Evolutionary conservation across 768 basidiomycete species (phyloP), one percentile per base, ranked within the genome.

Genomic region (Pleurotus tuber-regium): DNA sequence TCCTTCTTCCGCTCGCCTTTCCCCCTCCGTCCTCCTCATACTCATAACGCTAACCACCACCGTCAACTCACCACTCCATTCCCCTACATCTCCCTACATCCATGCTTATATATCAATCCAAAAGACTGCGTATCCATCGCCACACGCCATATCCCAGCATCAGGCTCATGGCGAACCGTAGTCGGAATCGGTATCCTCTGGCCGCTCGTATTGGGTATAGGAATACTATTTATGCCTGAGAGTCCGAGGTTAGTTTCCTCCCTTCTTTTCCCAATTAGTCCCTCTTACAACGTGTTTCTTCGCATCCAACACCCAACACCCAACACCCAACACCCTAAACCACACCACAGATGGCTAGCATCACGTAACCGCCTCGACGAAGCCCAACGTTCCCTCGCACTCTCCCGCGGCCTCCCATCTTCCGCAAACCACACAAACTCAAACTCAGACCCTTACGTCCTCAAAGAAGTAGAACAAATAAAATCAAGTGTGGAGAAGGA

Each of bases 191-290:
- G 83, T 31, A 68, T 87, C 54, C 60, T 83, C 33, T 89, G 83
- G 80, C 79, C 84, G 3, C 58, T 73, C 51, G 72, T 87, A 36
- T 77, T 89, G 18, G 72, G 71, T n/a, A 53, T 79, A 35, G 84
- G 85, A 24, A 87, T 89, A 57, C 57, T 83, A 4, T 82, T 83
- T 58, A 84, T 86, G 80, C 86, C 86, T 16, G 86, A 86, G 66
- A 77, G 77, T 31, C 84, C 78, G 26, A 71, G 83, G 47, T n/a
- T n/a, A n/a, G n/a, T n/a, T n/a, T n/a, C n/a, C n/a, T n/a, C n/a
- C n/a, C n/a, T n/a, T n/a, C n/a, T n/a, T n/a, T n/a, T n/a, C n/a
- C n/a, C n/a, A n/a, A n/a, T n/a, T n/a, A n/a, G n/a, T n/a, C n/a
- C n/a, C n/a, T n/a, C n/a, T n/a, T n/a, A n/a, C n/a, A n/a, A n/a